Conservation (phyloP, 306 rosid genomes). For the Acacia confusa region DNA sequence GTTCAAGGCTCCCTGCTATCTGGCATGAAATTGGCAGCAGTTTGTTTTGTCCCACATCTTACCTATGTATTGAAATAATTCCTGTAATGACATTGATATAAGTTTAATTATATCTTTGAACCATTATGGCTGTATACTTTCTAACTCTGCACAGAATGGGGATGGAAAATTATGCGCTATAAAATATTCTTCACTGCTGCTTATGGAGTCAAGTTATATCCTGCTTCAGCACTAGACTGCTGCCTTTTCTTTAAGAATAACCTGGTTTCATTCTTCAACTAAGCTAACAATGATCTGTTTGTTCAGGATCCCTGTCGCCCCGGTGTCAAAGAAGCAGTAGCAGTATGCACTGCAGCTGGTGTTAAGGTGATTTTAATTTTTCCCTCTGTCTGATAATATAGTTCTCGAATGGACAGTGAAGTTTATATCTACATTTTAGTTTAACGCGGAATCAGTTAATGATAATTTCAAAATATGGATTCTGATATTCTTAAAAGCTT, state of each 20-base stretch:
- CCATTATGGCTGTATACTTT: background rate
- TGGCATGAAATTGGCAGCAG: slow-evolving; percentile 4
- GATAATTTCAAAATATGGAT: slow-evolving; percentile 17
- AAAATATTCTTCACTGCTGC: slow-evolving; percentile 16
- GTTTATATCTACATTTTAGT: background rate
- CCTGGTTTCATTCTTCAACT: slow-evolving; percentile 19
- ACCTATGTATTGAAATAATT: background rate
- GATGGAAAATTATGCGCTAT: slow-evolving; percentile 22
- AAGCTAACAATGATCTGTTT: slow-evolving; percentile 23
- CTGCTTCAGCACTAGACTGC: slow-evolving; percentile 2
- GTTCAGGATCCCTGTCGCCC: slow-evolving; percentile 95
- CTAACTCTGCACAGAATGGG: background rate
- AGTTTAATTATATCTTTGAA: slow-evolving; percentile 15
- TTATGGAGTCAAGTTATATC: background rate
- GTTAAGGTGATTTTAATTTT: slow-evolving; percentile 67
- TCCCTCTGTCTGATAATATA: slow-evolving; percentile 23
- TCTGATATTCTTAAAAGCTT: slow-evolving; percentile 21
- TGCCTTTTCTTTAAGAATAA: slow-evolving; percentile 16
- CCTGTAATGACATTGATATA: background rate
- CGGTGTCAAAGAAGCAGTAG: slow-evolving; percentile 83
- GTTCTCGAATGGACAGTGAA: slow-evolving; percentile 17
- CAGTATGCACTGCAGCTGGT: slow-evolving; percentile 75
- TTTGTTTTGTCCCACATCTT: slow-evolving; percentile 22
- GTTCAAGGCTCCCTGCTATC: slow-evolving; percentile 19
- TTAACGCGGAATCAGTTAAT: slow-evolving; percentile 13